A percentile compares a stretch with the other conserved stretches of the same genome.
Conservation (phyloP, 1,139 yeast genomes). For the Scheffersomyces insectosa region DNA sequence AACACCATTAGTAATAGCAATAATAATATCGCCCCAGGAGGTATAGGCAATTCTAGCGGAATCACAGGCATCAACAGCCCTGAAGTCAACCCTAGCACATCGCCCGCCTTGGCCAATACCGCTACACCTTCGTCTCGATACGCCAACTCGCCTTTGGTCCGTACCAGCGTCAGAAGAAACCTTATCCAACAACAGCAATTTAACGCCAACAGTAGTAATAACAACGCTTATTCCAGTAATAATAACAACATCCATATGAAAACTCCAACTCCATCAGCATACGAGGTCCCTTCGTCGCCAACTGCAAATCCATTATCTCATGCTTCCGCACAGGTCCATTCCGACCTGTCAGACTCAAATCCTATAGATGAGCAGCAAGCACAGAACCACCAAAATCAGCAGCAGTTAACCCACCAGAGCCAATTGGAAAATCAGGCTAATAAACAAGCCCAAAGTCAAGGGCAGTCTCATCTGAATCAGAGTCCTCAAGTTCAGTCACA, state of each 20-base stretch:
- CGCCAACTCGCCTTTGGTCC: neutral
- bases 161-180: conserved; percentile 9
- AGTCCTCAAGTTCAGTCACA: conserved; percentile 7
- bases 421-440: conserved; percentile 4
- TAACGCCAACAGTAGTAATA: neutral
- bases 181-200: conserved; percentile 10
- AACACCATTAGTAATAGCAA: conserved; percentile 5
- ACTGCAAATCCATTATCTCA: conserved; percentile 30
- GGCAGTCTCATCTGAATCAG: conserved; percentile 7
- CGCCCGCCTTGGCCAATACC: neutral
- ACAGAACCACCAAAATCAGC: conserved; percentile 12
- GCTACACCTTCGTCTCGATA: no score
- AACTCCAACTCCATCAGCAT: conserved; percentile 46
- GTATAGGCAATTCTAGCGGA: neutral
- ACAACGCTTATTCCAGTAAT: no score
- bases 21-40: neutral
- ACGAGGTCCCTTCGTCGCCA: conserved; percentile 47
- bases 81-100: conserved; percentile 3
- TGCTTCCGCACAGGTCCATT: conserved; percentile 31
- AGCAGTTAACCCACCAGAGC: conserved; percentile 6
- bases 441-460: conserved; percentile 2
- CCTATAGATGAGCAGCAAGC: conserved; percentile 11
- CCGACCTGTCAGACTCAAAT: conserved; percentile 47
- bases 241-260: conserved; percentile 14
- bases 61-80: conserved; percentile 8